Conservation (phyloP, 2,329 filamentous ascomycete genomes). For the Claviceps purpurea region DNA sequence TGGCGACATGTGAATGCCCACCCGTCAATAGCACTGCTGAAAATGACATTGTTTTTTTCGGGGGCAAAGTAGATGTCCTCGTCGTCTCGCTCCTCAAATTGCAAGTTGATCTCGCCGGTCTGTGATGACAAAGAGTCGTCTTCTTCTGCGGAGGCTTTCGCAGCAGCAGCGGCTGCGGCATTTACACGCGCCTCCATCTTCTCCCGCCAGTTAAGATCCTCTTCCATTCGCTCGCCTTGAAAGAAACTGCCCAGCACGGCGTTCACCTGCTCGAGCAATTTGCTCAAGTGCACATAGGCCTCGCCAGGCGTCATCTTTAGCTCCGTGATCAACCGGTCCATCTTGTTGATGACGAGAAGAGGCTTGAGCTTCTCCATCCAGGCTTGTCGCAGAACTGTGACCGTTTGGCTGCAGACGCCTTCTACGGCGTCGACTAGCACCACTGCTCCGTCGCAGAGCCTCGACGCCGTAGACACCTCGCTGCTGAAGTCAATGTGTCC, state of each 20-base stretch:
- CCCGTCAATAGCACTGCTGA: slow-evolving; percentile 94
- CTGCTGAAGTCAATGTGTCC: slow-evolving; percentile 98
- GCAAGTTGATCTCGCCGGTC: slow-evolving; percentile 36
- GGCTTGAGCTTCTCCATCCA: slow-evolving; percentile 96
- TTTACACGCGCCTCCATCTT: slow-evolving; percentile 76
- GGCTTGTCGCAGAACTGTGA: slow-evolving; percentile 86
- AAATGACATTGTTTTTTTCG: slow-evolving; percentile 98
- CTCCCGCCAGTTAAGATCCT: slow-evolving; percentile 92
- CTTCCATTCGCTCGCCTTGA: slow-evolving; percentile 96
- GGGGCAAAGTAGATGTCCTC: slow-evolving; percentile 97
- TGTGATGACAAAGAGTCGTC: slow-evolving; percentile 38
- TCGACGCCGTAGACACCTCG: slow-evolving; percentile 89
- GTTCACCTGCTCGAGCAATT: slow-evolving; percentile 89
- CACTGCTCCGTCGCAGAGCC: slow-evolving; percentile 86
- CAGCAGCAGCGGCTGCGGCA: slow-evolving; percentile 53
- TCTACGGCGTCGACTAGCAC: slow-evolving; percentile 94
- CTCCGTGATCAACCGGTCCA: slow-evolving; percentile 88
- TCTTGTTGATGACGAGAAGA: slow-evolving; percentile 93
- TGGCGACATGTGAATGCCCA: slow-evolving; percentile 97
- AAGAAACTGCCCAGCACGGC: slow-evolving; percentile 96
- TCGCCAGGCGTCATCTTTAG: slow-evolving; percentile 85
- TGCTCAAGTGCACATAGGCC: slow-evolving; percentile 78
- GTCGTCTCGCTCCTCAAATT: slow-evolving; percentile 84
- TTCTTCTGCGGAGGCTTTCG: slow-evolving; percentile 41
- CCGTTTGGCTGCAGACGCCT: slow-evolving; percentile 95